Percentiles rank a stretch among this genome's conserved stretches.
phyloP scores from a whole-genome alignment of 1,139 yeast genomes.

The Blastobotrys proliferans region DNA sequence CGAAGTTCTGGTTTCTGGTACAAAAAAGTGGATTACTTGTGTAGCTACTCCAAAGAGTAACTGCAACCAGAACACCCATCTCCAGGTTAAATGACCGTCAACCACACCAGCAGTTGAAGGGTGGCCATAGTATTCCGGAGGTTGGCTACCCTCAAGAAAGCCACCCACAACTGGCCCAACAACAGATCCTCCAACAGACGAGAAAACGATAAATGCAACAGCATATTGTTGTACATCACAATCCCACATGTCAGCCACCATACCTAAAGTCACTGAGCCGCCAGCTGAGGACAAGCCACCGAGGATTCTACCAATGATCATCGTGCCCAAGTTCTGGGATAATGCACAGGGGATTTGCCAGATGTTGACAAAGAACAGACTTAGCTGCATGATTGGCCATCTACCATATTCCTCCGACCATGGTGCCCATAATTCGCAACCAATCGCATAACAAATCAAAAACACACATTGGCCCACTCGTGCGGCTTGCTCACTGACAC shows the following conservation, averaged over 20 bases:
- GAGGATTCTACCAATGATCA: constrained; percentile 33
- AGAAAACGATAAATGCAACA: constrained; percentile 39
- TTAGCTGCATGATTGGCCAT: constrained; percentile 39
- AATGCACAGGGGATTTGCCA: constrained; percentile 40
- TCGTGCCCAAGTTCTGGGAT: constrained; percentile 37
- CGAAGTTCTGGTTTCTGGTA: constrained; percentile 37
- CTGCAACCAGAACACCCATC: constrained; percentile 42
- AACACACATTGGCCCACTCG: constrained; percentile 38
- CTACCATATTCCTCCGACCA: constrained; percentile 42
- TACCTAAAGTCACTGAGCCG: constrained; percentile 42
- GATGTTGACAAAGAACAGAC: constrained; percentile 37
- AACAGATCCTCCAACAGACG: constrained; percentile 40
- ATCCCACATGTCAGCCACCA: constrained; percentile 42
- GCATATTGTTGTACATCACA: constrained; percentile 40
- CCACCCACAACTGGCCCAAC: constrained; percentile 42
- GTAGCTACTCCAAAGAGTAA: constrained; percentile 38
- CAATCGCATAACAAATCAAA: constrained; percentile 39
- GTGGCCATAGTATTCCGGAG: constrained; percentile 13
- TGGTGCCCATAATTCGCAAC: constrained; percentile 43
- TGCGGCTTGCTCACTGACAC: constrained; percentile 34
- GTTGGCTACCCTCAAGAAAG: constrained; percentile 27
- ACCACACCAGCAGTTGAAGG: constrained; percentile 1
- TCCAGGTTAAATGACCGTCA: constrained; percentile 27
- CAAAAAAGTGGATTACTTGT: constrained; percentile 35
- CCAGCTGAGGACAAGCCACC: constrained; percentile 38